Base-by-base conservation (phyloP, 2,329 filamentous ascomycete genomes). In the Neofusicoccum ribis region DNA sequence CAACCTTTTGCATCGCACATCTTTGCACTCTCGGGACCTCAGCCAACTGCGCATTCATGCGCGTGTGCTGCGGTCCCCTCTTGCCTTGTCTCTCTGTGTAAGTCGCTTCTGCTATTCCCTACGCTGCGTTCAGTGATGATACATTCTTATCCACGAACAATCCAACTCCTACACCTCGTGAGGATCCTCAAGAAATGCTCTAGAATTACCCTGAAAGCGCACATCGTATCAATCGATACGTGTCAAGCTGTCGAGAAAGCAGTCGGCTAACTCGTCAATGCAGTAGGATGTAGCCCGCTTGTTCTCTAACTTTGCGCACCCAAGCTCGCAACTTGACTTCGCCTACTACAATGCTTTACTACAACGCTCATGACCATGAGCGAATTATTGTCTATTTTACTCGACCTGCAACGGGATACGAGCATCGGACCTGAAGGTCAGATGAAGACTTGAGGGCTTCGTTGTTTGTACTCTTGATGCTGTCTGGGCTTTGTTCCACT, bases 171-270 rank as follows among this genome's bases (percentile, higher is more conserved):
- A 86, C 78, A 80, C 73, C 73, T 77, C 78, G 74, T 85, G 83
- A 81, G 84, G 83, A 84, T 74, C 72, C 69, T 68, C 7, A 73
- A 72, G 46, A 51, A 47, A 72, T 72, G 79, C 79, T 85, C 78
- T 84, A 85, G 79, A 83, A 84, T 84, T 84, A 85, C 81, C 80
- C 84, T 85, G 83, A 85, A 76, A 34, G 73, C 74, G 72, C 51
- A 66, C 66, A 6, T 47, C 41, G 8, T 46, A 15, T 37, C 17
- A 11, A 14, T 41, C n/a, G 41, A 47, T 41, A 31, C 23, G 41
- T 64, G 46, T 56, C 14, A 15, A 39, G 23, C 23, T n/a, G n/a
- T 34, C 20, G 14, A 17, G 9, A 17, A 31, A 27, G 7, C 37
- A 39, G 6, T 47, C 27, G 11, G 50, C 50, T 47, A 47, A 47